Conservation (phyloP, 306 rosid species). For the Cucurbita moschata region DNA sequence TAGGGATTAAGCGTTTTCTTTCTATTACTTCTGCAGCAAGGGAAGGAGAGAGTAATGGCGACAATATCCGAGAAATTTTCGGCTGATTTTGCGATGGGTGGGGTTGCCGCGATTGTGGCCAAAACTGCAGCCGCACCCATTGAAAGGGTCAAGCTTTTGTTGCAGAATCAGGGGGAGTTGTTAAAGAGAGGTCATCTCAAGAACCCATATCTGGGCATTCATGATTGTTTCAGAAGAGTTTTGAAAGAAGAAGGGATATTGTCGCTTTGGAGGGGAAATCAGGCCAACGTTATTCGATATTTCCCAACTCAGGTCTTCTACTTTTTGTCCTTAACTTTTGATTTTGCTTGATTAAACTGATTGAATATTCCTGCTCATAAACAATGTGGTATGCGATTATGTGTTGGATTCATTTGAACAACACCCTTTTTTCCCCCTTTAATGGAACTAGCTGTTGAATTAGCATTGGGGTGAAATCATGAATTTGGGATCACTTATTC, state of each 20-base stretch:
- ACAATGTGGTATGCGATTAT: background rate
- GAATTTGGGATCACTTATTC: background rate
- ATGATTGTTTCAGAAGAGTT: constrained; percentile 56
- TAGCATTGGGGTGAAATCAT: background rate
- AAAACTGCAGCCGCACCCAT: constrained; percentile 81
- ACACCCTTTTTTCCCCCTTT: background rate
- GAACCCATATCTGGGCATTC: constrained; percentile 55
- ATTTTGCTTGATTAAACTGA: background rate
- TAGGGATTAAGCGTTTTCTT: background rate
- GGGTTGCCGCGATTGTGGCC: constrained; percentile 56
- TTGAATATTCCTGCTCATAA: background rate
- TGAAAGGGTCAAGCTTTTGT: constrained; percentile 82
- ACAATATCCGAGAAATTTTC: constrained; percentile 52
- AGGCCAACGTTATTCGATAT: constrained; percentile 72
- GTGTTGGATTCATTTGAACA: background rate
- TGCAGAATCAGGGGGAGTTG: constrained; percentile 95
- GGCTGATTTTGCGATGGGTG: constrained; percentile 67
- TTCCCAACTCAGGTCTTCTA: constrained; percentile 77
- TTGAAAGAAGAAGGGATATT: constrained; percentile 67
- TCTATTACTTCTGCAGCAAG: background rate
- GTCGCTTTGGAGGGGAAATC: constrained; percentile 92
- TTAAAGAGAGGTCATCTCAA: constrained; percentile 70
- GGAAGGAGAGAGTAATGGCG: constrained; percentile 6
- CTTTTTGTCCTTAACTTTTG: background rate
- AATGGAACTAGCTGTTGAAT: background rate